These are phyloP conservation scores for Globisporangium uncinulatum DNA, from an alignment of 352 stramenopile species.

Conservation along the genomic window DNA sequence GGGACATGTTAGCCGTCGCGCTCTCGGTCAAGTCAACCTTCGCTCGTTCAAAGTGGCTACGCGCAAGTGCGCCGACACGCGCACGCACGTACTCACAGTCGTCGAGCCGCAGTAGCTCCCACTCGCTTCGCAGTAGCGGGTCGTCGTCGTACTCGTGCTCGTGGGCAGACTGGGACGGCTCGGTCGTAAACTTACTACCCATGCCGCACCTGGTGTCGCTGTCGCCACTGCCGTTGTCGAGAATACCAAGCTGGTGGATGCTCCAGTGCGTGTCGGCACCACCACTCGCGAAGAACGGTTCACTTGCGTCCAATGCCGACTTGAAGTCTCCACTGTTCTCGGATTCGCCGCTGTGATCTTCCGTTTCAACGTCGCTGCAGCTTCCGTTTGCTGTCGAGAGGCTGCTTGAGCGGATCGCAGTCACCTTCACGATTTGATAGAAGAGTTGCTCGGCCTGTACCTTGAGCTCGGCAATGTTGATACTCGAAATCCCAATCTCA, in stretches of 20 bases:
- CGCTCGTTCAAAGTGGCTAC: constrained; percentile 30
- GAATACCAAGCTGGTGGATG: constrained; percentile 10
- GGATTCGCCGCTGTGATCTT: neutral
- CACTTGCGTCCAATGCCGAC: neutral
- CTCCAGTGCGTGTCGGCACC: constrained; percentile 10
- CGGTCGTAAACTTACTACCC: constrained; percentile 1
- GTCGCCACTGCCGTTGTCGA: constrained; percentile 5
- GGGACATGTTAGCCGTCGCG: too few species aligned
- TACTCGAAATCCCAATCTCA: constrained; percentile 4
- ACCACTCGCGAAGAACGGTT: constrained; percentile 4
- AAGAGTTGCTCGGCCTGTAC: constrained; percentile 14
- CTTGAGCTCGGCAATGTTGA: constrained; percentile 11
- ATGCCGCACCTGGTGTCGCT: neutral
- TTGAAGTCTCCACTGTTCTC: neutral
- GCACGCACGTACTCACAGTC: constrained; percentile 28
- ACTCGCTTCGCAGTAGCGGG: constrained; percentile 29
- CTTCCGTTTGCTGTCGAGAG: too few species aligned
- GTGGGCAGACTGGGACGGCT: neutral
- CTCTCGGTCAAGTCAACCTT: constrained; percentile 21
- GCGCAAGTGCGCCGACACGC: constrained; percentile 28
- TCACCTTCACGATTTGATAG: neutral
- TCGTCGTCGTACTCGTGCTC: constrained; percentile 18
- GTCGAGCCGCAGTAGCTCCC: constrained; percentile 27
- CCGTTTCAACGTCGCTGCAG: neutral
- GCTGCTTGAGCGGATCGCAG: neutral